These are phyloP conservation scores for Cutaneotrichosporon arboriforme DNA, from an alignment of 1,284 basidiomycete genomes.

Conservation along the genomic window DNA sequence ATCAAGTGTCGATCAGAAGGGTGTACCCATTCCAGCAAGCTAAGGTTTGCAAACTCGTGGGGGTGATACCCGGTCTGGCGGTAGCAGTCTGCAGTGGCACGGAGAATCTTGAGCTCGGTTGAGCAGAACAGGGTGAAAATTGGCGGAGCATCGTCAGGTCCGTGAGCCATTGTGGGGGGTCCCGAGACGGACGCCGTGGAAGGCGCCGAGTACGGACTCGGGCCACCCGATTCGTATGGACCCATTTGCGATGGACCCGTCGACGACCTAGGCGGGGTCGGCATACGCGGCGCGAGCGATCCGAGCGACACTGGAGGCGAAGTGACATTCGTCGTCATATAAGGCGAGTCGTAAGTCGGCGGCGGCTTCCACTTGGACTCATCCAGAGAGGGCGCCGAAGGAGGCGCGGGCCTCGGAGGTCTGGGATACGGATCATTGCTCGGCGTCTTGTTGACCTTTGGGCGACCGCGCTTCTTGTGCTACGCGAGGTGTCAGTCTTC, in stretches of 20 bases:
- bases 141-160: background rate
- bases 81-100: slow-evolving; percentile 27
- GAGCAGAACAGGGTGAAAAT: slow-evolving; percentile 39
- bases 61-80: slow-evolving; percentile 36
- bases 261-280: slow-evolving; percentile 5
- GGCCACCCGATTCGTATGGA: background rate
- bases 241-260: background rate
- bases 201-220: background rate
- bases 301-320: slow-evolving; percentile 3
- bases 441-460: slow-evolving; percentile 35
- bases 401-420: background rate
- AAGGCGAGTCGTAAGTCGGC: slow-evolving; percentile 21
- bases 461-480: slow-evolving; percentile 45
- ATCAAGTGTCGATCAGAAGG: slow-evolving; percentile 33
- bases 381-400: background rate
- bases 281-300: background rate
- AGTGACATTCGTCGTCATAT: slow-evolving; percentile 7
- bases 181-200: background rate
- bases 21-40: slow-evolving; percentile 35
- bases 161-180: background rate
- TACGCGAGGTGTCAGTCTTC: slow-evolving; percentile 5
- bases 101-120: slow-evolving; percentile 37
- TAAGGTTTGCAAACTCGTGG: slow-evolving; percentile 38
- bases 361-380: slow-evolving; percentile 26
- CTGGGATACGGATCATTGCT: slow-evolving; percentile 29